Conservation (phyloP, 75 land plant species). For the Chamaecyparis obtusa region DNA sequence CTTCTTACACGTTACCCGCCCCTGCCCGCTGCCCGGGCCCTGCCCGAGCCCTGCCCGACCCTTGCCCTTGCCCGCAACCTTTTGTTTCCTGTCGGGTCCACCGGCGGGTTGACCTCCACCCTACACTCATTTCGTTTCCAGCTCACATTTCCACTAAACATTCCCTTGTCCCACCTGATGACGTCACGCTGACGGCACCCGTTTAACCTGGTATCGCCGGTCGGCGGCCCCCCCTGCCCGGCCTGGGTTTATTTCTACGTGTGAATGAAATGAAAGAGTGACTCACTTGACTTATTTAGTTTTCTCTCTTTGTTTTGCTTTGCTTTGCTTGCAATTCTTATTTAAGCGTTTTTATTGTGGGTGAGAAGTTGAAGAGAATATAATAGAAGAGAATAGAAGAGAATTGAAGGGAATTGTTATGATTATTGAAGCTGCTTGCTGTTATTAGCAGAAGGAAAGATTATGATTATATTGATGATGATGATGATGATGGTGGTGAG, state of each 20-base stretch:
- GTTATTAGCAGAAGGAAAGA: background rate
- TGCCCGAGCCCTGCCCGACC: no score
- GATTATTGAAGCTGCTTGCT: background rate
- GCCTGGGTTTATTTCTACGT: background rate
- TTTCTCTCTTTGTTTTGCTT: background rate
- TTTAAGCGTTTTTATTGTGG: background rate
- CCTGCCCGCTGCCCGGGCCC: background rate
- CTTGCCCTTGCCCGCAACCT: background rate
- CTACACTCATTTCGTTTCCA: background rate
- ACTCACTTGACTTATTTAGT: background rate
- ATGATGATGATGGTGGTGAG: background rate
- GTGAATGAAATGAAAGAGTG: background rate
- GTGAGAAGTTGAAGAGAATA: background rate
- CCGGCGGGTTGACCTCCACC: background rate
- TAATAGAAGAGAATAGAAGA: no score
- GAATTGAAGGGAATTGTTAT: background rate
- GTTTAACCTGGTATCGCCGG: constrained; percentile 1
- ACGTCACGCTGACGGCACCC: background rate
- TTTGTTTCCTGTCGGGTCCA: background rate
- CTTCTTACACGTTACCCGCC: no score
- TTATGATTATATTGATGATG: background rate
- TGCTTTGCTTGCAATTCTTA: background rate
- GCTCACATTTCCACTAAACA: constrained; percentile 13
- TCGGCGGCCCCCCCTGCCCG: no score
- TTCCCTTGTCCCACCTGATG: background rate